A percentile compares a stretch with the other conserved stretches of the same genome.
Evolutionary conservation across 1,139 yeast genomes (phyloP).

Genomic region (Yueomyces sp.): DNA sequence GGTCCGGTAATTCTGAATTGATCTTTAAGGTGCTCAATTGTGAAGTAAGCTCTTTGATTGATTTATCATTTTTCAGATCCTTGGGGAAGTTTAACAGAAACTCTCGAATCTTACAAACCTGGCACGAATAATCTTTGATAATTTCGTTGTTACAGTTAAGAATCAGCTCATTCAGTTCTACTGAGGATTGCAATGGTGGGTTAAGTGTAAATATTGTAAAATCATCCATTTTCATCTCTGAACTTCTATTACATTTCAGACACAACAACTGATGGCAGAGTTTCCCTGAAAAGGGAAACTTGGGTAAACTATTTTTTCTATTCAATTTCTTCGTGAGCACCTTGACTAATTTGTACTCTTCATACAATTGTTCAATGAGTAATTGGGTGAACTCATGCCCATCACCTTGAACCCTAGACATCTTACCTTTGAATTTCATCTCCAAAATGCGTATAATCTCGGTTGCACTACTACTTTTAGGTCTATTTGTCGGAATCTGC

Average conservation of each 20-base stretch:
- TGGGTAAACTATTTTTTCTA: slow-evolving; percentile 29
- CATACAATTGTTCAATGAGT: slow-evolving; percentile 64
- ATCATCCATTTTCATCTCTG: slow-evolving; percentile 47
- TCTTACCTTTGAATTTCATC: slow-evolving; percentile 59
- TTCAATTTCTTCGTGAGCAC: slow-evolving; percentile 22
- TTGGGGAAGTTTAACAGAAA: slow-evolving; percentile 28
- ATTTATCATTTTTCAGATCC: slow-evolving; percentile 4
- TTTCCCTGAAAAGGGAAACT: slow-evolving; percentile 64
- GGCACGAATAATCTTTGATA: slow-evolving; percentile 72
- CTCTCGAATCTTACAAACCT: slow-evolving; percentile 46
- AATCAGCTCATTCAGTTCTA: slow-evolving; percentile 43
- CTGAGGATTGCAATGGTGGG: slow-evolving; percentile 47
- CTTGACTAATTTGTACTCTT: slow-evolving; percentile 40
- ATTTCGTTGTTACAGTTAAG: slow-evolving; percentile 51
- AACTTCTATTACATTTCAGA: slow-evolving; percentile 47
- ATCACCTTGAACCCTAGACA: slow-evolving; percentile 80
- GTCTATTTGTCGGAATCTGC: slow-evolving; percentile 45
- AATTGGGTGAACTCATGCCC: slow-evolving; percentile 86
- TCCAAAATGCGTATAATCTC: slow-evolving; percentile 64
- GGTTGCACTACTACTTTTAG: slow-evolving; percentile 62
- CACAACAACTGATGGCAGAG: slow-evolving; percentile 59
- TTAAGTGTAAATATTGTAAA: slow-evolving; percentile 64
- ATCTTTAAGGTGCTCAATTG: slow-evolving; percentile 30
- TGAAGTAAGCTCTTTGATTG: slow-evolving; percentile 10
- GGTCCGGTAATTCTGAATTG: slow-evolving; percentile 45